Evolutionary conservation across 2,329 filamentous ascomycete species (phyloP).

Genomic region (Diatrype stigma): DNA sequence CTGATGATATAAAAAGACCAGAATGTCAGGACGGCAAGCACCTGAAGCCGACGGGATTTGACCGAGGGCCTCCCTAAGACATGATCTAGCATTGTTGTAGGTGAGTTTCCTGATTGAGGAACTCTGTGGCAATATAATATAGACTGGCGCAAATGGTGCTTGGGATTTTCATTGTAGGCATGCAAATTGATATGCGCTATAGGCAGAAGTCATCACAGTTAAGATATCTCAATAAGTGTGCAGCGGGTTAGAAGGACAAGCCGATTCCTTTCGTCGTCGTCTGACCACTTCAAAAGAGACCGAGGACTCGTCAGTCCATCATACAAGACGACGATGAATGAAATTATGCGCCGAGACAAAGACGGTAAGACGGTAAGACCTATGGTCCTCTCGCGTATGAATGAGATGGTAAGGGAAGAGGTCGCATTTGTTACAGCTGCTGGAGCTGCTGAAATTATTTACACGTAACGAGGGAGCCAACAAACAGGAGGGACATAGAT

Average conservation of each 20-base stretch:
- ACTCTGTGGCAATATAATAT: neutral
- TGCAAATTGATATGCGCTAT: neutral
- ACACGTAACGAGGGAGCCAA: neutral
- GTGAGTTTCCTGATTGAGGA: neutral
- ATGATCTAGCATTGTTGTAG: conserved; percentile 67
- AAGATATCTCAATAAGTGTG: neutral
- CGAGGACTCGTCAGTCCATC: too few species aligned
- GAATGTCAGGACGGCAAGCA: conserved; percentile 84
- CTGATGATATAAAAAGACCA: conserved; percentile 82
- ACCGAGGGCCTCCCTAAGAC: conserved; percentile 85
- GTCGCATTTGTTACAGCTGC: too few species aligned
- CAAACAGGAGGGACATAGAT: conserved; percentile 1
- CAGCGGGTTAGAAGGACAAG: too few species aligned
- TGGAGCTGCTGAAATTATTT: neutral
- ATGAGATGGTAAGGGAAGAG: neutral
- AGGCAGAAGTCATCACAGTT: neutral
- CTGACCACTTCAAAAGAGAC: too few species aligned
- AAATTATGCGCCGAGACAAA: neutral
- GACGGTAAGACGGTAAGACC: neutral
- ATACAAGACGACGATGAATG: neutral
- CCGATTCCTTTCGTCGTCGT: too few species aligned
- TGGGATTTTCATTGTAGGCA: neutral
- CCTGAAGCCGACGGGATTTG: conserved; percentile 88
- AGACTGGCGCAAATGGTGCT: neutral
- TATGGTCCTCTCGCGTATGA: neutral